Evolutionary conservation across 345 rosid genomes (phyloP).

Genomic region (Eucalyptus sideroxylon): DNA sequence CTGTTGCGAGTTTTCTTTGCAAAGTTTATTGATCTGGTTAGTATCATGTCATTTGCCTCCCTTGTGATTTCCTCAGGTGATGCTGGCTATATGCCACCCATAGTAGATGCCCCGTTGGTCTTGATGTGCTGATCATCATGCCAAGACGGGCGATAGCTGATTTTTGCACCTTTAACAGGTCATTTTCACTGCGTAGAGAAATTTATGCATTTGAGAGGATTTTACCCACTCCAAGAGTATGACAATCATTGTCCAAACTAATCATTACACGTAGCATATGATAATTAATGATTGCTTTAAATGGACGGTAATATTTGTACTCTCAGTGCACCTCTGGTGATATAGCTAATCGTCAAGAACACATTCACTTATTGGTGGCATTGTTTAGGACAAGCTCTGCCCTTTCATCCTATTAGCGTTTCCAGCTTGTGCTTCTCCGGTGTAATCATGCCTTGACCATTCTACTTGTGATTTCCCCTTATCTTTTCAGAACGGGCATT

Average conservation of each 20-base stretch:
- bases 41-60: background rate
- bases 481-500: background rate
- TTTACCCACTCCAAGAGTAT: background rate
- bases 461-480: background rate
- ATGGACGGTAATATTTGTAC: background rate
- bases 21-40: background rate
- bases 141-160: background rate
- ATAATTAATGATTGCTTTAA: background rate
- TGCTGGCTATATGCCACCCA: background rate
- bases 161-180: background rate
- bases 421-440: rapidly evolving
- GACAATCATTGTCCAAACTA: background rate
- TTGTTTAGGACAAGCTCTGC: background rate
- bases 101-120: background rate
- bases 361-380: background rate
- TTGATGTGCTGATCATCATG: background rate
- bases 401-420: background rate
- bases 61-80: background rate
- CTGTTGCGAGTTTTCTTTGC: no score
- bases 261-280: background rate
- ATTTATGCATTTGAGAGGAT: background rate
- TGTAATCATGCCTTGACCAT: background rate
- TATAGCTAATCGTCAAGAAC: background rate
- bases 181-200: rapidly evolving
- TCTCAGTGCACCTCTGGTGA: rapidly evolving